phyloP scores from a whole-genome alignment of 148 eudicot genomes.

The Salicornia ramosissima region DNA sequence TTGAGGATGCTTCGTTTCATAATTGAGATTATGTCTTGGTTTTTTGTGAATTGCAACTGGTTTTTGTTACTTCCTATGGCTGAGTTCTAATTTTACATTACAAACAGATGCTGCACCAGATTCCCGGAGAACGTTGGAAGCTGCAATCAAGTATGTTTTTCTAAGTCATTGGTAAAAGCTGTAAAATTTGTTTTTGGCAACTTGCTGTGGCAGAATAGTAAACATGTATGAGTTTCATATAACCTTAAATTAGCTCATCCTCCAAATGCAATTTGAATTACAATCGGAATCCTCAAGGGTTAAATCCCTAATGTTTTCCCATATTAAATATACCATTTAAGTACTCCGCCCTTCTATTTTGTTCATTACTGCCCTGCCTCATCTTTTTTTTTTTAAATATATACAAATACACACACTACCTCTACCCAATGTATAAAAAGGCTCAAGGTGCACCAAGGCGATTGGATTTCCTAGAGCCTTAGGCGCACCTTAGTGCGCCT shows the following conservation, averaged over 20 bases:
- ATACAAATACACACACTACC: no score
- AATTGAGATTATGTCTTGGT: background rate
- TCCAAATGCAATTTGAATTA: background rate
- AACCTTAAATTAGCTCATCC: background rate
- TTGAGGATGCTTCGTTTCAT: background rate
- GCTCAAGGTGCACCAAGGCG: no score
- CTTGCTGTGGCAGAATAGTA: background rate
- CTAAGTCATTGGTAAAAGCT: slow-evolving; percentile 1
- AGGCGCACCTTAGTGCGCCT: no score
- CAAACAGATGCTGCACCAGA: slow-evolving; percentile 58
- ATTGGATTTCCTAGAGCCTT: no score
- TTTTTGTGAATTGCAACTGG: background rate
- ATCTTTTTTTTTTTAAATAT: no score
- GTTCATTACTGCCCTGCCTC: background rate
- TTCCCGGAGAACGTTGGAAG: slow-evolving; percentile 72
- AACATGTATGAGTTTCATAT: background rate
- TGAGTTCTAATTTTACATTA: background rate
- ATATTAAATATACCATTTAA: background rate
- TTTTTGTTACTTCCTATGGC: background rate
- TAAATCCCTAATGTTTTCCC: background rate
- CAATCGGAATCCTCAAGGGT: background rate
- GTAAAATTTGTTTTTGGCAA: background rate
- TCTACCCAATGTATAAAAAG: no score
- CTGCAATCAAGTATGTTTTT: slow-evolving; percentile 74
- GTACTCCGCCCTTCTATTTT: background rate